Evolutionary conservation across 768 basidiomycete genomes (phyloP), one percentile per base, ranked within the genome.

Genomic region (Amylocystis lapponica): DNA sequence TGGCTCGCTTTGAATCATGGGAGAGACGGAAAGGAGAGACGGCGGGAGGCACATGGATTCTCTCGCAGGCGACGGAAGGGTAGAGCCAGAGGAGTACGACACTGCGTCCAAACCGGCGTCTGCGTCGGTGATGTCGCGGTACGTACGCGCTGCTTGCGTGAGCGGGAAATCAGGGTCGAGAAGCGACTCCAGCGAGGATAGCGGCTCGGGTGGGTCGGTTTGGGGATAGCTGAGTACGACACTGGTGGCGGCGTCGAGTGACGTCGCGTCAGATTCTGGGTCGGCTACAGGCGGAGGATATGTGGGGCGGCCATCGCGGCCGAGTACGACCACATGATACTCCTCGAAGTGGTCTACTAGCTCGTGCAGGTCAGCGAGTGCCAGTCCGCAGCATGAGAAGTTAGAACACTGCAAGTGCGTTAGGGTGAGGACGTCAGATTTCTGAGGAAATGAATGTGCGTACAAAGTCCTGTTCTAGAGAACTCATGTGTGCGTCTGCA

Each of bases 271-370:
- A 16, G 42, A 21, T 31, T 46, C 14, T 27, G 44, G 41, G 4
- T 45, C 13, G 40, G 48, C 35, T 30, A 44, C 47, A 35, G 50
- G 19, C 46, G 49, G 36, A 61, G 68, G 52, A 44, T 65, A 64
- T 35, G 66, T 47, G 3, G 58, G 63, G 32, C 61, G 65, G 29
- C 63, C 66, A 41, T 61, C 54, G 3, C 34, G 22, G 32, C 51
- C 53, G 46, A 62, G 36, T 16, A 62, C 58, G 30, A 66, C 58
- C 34, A 67, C 70, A 43, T 67, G 68, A 6, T 58, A 49, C 50
- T 68, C 66, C 48, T 76, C 75, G 38, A 73, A 72, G 47, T 78
- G 78, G 49, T 72, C 70, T 40, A 78, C 61, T 16, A 76, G 65
- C 29, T 66, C 68, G 51, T 77, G 76, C 29, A 76, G 60, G 58